Percentiles rank a stretch among this genome's conserved stretches.
phyloP scores from a whole-genome alignment of 208 protist species.

The Crithidia brevicula region DNA sequence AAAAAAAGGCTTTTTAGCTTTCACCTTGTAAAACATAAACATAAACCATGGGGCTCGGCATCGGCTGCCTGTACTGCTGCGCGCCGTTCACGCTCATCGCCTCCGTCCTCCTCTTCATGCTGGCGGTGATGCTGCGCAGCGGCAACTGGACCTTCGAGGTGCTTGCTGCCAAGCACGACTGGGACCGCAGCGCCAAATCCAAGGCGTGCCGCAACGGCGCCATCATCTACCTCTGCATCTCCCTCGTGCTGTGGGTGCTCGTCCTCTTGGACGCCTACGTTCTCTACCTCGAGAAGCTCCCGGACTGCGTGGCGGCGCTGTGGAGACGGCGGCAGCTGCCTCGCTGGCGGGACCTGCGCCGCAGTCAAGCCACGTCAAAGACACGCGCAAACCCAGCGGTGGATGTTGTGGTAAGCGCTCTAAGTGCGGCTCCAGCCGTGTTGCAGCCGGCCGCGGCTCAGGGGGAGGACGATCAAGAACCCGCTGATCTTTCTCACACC shows the following conservation, averaged over 20 bases:
- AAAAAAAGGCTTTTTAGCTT: constrained; percentile 4
- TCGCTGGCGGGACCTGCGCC: constrained; percentile 24
- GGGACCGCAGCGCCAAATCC: constrained; percentile 53
- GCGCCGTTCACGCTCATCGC: constrained; percentile 45
- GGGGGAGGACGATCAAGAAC: background rate
- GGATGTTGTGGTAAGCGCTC: constrained; percentile 8
- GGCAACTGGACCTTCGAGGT: constrained; percentile 67
- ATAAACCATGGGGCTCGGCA: constrained; percentile 9
- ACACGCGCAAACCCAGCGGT: background rate
- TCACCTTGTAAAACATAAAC: background rate
- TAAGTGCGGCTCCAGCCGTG: background rate
- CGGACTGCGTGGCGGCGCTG: background rate
- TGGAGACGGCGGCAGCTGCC: constrained; percentile 25
- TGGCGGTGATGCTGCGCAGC: constrained; percentile 39
- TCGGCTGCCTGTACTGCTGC: constrained; percentile 37
- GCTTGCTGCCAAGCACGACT: constrained; percentile 50
- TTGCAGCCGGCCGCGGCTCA: background rate
- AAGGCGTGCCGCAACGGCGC: constrained; percentile 47
- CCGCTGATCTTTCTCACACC: no score
- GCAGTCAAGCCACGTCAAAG: constrained; percentile 2
- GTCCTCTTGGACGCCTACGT: constrained; percentile 22
- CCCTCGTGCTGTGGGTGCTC: constrained; percentile 36
- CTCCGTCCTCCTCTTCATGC: constrained; percentile 46
- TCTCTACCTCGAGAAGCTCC: constrained; percentile 22
- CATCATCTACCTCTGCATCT: constrained; percentile 49